These are phyloP conservation scores for Soucietia sequanensis DNA, from an alignment of 805 yeast species.

Conservation along the genomic window DNA sequence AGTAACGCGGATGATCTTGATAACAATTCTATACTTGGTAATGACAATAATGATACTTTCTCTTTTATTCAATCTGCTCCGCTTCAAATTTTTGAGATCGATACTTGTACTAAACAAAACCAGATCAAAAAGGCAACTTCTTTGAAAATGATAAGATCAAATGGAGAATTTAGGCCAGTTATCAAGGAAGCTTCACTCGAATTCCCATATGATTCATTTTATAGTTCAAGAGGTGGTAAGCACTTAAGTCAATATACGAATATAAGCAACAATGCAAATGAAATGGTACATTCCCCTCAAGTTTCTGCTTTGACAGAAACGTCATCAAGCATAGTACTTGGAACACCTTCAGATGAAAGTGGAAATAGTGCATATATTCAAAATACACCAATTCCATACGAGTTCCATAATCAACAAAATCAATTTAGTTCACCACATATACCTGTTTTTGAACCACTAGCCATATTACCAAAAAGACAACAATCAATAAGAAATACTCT, in stretches of 20 bases:
- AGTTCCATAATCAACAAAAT: conserved; percentile 2
- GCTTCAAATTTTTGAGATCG: too few species aligned
- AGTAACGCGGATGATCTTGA: too few species aligned
- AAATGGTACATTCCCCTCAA: too few species aligned
- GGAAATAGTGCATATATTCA: too few species aligned
- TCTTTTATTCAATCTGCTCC: conserved; percentile 1
- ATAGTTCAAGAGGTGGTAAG: too few species aligned
- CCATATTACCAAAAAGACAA: background rate
- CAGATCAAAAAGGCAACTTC: background rate
- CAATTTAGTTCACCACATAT: conserved; percentile 15
- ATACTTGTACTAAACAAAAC: too few species aligned
- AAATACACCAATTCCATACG: conserved; percentile 6
- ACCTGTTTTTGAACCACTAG: conserved; percentile 19
- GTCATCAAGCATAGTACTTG: conserved; percentile 1
- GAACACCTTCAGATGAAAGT: conserved; percentile 8
- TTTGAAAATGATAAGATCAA: conserved; percentile 4
- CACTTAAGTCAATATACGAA: conserved; percentile 1
- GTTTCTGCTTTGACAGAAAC: background rate
- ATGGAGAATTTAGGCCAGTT: conserved; percentile 2
- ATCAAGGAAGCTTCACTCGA: conserved; percentile 1
- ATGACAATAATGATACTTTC: conserved; percentile 1
- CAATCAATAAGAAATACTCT: conserved; percentile 6
- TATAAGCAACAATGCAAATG: background rate
- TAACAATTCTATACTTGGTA: too few species aligned
- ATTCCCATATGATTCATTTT: conserved; percentile 6